Evolutionary conservation across 768 basidiomycete species (phyloP).

Genomic region (Crassisporium funariophilum): DNA sequence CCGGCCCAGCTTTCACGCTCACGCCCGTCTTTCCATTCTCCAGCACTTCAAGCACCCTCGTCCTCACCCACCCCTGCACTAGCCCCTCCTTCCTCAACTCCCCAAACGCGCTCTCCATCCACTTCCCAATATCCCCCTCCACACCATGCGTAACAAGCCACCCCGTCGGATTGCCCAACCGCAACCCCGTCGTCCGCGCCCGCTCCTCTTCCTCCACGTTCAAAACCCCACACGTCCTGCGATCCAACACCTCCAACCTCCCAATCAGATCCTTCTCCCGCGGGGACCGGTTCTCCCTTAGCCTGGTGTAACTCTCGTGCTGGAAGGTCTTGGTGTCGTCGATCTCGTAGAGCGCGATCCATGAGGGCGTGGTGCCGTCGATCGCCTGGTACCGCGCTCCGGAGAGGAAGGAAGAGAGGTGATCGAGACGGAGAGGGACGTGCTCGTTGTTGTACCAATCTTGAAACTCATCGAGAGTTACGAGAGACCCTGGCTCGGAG

Average conservation of each 20-base stretch:
- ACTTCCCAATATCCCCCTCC: background rate
- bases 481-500: constrained; percentile 44
- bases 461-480: constrained; percentile 50
- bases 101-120: background rate
- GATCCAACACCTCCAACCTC: constrained; percentile 45
- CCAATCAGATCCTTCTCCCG: constrained; percentile 44
- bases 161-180: background rate
- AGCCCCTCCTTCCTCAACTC: background rate
- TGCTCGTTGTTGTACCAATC: constrained; percentile 63
- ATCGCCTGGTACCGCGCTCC: constrained; percentile 46
- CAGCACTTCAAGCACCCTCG: background rate
- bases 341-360: constrained; percentile 55
- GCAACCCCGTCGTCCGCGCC: background rate
- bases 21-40: background rate
- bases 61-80: background rate
- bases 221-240: constrained; percentile 35
- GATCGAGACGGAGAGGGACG: constrained; percentile 50
- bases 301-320: constrained; percentile 43
- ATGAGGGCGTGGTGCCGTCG: constrained; percentile 37
- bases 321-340: constrained; percentile 41
- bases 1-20: background rate
- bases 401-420: constrained; percentile 47
- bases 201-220: background rate
- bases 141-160: background rate
- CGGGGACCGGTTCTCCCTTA: constrained; percentile 44